Evolutionary conservation across 257 asterid species (phyloP), one percentile per base, ranked within the genome.

Genomic region (Verbascum thapsus): DNA sequence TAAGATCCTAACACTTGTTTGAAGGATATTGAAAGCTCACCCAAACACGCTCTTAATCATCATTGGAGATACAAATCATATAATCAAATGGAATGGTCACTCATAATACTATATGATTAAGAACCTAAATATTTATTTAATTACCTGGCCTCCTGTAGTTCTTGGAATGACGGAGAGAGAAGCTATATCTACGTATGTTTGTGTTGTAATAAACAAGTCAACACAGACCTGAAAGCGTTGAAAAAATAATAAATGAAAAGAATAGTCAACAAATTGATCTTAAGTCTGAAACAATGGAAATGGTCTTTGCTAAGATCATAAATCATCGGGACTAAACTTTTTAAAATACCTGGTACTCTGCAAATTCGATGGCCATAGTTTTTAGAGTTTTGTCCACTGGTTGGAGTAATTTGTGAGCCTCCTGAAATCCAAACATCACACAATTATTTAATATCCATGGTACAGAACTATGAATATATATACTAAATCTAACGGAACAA

Each of bases 131-230:
- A 34, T 51, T 51, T 63, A 34, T 22, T 61, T 64, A 72, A 51
- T 71, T 84, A 84, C 99, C 97, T 85, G 94, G 75, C 99, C 99
- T 57, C 99, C 99, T 20, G 99, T 90, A 52, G 96, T 94, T 77
- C 83, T 87, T 56, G 96, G 96, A 63, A 94, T 58, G 67, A 84
- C 95, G 5, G 97, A 87, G 72, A 94, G 88, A 50, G 99, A 94
- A 73, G 99, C 96, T 41, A 90, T 82, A 75, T 94, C 99, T 12
- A 87, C 88, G 61, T 94, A 94, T 49, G 94, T 42, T 81, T 94
- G 99, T 32, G 99, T 74, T 35, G 99, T 87, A 69, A 94, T 76
- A 72, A 94, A 94, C 86, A 94, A 79, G 82, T 94, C 99, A 72
- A 94, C 95, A 71, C 92, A 94, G 76, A 94, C 96, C 99, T 94